Conservation (phyloP, 257 asterid species). For the Catharanthus roseus region DNA sequence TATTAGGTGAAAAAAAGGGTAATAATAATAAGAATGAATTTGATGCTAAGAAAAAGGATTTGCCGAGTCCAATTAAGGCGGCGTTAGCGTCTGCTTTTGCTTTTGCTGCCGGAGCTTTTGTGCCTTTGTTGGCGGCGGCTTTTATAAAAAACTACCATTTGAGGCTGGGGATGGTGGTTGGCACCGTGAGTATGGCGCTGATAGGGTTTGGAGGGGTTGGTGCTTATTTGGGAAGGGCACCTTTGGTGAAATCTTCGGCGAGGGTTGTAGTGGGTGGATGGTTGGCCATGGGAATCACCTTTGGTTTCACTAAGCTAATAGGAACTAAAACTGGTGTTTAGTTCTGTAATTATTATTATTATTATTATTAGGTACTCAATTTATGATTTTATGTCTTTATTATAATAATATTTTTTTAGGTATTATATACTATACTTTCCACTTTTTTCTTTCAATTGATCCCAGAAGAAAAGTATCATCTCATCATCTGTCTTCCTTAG, state of each 20-base stretch:
- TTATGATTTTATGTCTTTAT: not conserved
- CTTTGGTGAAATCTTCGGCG: conserved; percentile 34
- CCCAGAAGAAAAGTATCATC: too few species aligned
- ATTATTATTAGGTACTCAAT: too few species aligned
- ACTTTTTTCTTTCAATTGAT: not conserved
- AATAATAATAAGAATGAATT: not conserved
- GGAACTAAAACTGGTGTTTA: conserved; percentile 27
- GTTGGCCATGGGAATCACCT: conserved; percentile 67
- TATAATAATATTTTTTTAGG: too few species aligned
- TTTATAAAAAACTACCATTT: conserved; percentile 31
- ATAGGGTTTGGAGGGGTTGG: conserved; percentile 50
- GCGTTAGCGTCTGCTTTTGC: conserved; percentile 54
- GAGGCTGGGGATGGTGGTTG: conserved; percentile 54
- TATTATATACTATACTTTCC: not conserved
- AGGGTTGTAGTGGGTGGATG: conserved; percentile 70
- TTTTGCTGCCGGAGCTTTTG: conserved; percentile 54
- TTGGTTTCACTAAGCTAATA: conserved; percentile 51
- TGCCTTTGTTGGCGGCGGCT: conserved; percentile 55
- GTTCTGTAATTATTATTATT: not conserved
- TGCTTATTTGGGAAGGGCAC: conserved; percentile 49
- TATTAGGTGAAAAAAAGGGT: not conserved
- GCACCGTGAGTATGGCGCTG: conserved; percentile 50
- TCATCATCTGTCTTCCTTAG: too few species aligned
- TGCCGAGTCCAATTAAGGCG: conserved; percentile 58
- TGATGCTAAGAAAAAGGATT: conserved; percentile 21